phyloP scores from a whole-genome alignment of 2,329 filamentous ascomycete genomes.

The Pseudogymnoascus sp. region DNA sequence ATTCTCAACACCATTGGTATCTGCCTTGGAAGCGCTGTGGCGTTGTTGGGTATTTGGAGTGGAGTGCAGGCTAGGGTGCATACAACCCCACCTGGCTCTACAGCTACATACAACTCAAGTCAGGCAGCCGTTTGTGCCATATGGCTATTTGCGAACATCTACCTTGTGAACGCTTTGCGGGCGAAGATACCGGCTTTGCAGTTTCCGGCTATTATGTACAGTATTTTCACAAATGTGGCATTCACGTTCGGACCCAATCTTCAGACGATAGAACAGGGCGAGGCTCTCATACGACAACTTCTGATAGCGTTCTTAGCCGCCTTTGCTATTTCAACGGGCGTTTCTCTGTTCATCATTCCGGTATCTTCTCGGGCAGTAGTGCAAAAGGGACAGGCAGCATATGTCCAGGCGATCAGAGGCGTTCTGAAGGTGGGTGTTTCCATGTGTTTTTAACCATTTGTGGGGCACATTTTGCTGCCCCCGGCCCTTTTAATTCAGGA shows the following conservation, averaged over 20 bases:
- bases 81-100: conserved; percentile 39
- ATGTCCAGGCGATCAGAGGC: conserved; percentile 49
- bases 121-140: conserved; percentile 62
- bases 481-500: neutral
- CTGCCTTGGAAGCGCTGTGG: conserved; percentile 53
- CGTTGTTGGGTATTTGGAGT: conserved; percentile 59
- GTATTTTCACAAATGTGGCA: conserved; percentile 60
- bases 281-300: conserved; percentile 47
- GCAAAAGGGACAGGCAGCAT: conserved; percentile 53
- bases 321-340: conserved; percentile 54
- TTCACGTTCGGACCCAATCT: conserved; percentile 58
- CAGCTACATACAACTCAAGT: conserved; percentile 58
- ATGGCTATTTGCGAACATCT: conserved; percentile 67
- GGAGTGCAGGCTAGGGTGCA: conserved; percentile 58
- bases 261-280: conserved; percentile 45
- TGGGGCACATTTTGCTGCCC: neutral
- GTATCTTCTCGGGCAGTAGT: conserved; percentile 59
- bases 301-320: conserved; percentile 58
- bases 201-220: conserved; percentile 63
- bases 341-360: conserved; percentile 61
- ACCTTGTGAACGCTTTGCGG: conserved; percentile 57
- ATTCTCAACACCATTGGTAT: conserved; percentile 53
- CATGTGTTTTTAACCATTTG: neutral
- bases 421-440: conserved; percentile 36
- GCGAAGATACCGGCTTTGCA: conserved; percentile 61